Base-by-base conservation (phyloP, 2,329 filamentous ascomycete genomes). In the Graphilbum ipis-grandicollis region DNA sequence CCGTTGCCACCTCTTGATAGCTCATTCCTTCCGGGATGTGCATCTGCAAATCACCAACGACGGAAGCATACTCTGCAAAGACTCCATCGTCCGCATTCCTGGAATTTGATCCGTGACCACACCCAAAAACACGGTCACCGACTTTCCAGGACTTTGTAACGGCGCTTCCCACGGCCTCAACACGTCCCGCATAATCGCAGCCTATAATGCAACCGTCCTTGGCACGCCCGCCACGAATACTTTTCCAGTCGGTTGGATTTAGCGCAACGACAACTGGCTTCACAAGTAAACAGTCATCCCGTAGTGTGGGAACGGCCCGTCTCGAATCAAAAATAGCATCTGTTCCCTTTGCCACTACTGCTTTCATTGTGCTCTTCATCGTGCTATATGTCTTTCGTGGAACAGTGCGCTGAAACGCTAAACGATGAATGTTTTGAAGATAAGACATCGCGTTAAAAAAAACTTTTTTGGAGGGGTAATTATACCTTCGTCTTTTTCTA, bases 1-100 rank as follows among this genome's bases (percentile, higher is more conserved):
- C 60, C 0, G 69, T 68, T 12, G 69, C 63, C 3, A 62, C 69
- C 49, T 71, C 65, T 50, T 73, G 65, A 37, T 66, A 71, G 18
- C 53, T 57, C 3, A 58, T 56, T n/a, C 55, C 49, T 18, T 55
- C 42, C 0, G 68, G 65, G 10, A 62, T 55, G 40, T 56, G 57
- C 40, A 63, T 52, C 39, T 57, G 54, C 2, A 62, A 10, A 33
- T 60, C 55, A 1, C 51, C 57, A 36, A 57, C 56, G 35, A 48
- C 56, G 0, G 52, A 37, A 8, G 54, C 42, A 30, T 57, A 58
- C 31, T 61, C 56, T 5, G 46, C 56, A 48, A 58, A 66, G 1
- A 58, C 48, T 5, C 64, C 65, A 28, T 53, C 51, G 2, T 66
- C 57, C 4, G 48, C 52, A 13, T 57, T 31, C 2, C 44, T 40